Conservation (phyloP, 768 basidiomycete species). For the Tubosaeta brunneosetosa region DNA sequence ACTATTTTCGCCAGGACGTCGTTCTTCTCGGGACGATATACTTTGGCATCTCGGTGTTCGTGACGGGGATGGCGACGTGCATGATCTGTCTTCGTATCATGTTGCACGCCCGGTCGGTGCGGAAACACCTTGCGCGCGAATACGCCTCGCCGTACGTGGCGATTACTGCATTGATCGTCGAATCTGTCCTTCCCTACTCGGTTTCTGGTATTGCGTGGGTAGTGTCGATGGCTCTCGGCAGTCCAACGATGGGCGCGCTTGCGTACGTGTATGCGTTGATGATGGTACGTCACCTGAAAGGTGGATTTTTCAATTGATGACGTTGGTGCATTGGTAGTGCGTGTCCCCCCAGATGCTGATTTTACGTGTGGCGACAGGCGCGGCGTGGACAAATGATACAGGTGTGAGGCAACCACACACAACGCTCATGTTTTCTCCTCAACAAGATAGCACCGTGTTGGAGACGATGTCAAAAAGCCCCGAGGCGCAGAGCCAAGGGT, state of each 20-base stretch:
- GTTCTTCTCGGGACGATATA: constrained; percentile 1
- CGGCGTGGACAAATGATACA: constrained; percentile 5
- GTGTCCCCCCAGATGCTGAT: constrained; percentile 1
- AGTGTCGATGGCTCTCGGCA: background rate
- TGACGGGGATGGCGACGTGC: background rate
- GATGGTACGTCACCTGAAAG: background rate
- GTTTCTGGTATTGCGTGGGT: constrained; percentile 4
- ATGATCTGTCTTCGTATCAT: constrained; percentile 7
- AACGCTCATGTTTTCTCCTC: constrained; percentile 7
- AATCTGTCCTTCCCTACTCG: constrained; percentile 9
- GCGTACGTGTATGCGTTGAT: background rate
- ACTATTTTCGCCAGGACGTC: background rate
- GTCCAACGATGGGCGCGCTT: background rate
- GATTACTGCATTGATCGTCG: constrained; percentile 1
- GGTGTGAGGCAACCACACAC: background rate
- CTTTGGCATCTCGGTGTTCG: background rate
- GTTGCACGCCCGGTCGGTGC: background rate
- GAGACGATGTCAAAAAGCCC: background rate
- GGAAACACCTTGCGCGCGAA: background rate
- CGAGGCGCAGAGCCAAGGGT: background rate
- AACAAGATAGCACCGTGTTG: background rate
- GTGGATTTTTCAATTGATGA: background rate
- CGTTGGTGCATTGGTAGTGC: background rate
- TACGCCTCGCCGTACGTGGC: constrained; percentile 4
- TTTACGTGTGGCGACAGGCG: constrained; percentile 4